These are phyloP conservation scores for Starmerella powellii DNA, from an alignment of 805 yeast genomes.

Conservation along the genomic window DNA sequence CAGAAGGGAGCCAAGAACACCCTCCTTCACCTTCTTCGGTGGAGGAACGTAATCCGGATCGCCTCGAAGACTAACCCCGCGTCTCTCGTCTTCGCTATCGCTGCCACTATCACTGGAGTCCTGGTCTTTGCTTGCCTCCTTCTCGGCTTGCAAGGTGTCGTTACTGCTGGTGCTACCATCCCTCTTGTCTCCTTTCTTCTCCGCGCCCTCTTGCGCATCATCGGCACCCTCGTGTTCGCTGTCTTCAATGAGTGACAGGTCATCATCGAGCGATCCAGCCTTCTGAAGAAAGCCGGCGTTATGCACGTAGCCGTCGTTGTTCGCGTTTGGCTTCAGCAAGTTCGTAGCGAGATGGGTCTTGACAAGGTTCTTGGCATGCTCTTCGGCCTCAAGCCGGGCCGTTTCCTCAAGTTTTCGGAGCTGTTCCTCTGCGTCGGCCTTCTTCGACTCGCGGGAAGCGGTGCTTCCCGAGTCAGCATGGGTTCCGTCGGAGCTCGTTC, in stretches of 20 bases:
- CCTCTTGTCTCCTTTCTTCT: neutral
- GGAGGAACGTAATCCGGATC: conserved; percentile 43
- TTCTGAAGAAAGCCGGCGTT: conserved; percentile 12
- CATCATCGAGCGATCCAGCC: conserved; percentile 14
- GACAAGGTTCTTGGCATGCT: conserved; percentile 21
- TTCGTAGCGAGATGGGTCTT: conserved; percentile 15
- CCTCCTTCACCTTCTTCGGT: conserved; percentile 62
- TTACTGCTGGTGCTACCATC: conserved; percentile 1
- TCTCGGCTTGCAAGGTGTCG: conserved; percentile 3
- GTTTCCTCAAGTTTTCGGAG: conserved; percentile 12
- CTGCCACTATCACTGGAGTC: conserved; percentile 7
- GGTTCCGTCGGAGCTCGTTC: neutral
- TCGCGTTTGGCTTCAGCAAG: conserved; percentile 1
- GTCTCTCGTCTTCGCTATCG: conserved; percentile 13
- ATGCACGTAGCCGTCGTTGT: conserved; percentile 17
- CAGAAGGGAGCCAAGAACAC: conserved; percentile 70
- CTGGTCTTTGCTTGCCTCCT: conserved; percentile 2
- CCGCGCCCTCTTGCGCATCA: neutral
- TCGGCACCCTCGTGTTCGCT: neutral
- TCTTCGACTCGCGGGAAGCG: neutral
- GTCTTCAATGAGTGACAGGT: conserved; percentile 8
- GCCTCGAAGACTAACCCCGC: conserved; percentile 22
- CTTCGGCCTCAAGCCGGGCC: conserved; percentile 20
- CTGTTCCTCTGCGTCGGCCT: conserved; percentile 15
- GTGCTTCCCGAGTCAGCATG: neutral